Evolutionary conservation across 208 protist genomes (phyloP), one percentile per base, ranked within the genome.

Genomic region (Porcisia deanei): DNA sequence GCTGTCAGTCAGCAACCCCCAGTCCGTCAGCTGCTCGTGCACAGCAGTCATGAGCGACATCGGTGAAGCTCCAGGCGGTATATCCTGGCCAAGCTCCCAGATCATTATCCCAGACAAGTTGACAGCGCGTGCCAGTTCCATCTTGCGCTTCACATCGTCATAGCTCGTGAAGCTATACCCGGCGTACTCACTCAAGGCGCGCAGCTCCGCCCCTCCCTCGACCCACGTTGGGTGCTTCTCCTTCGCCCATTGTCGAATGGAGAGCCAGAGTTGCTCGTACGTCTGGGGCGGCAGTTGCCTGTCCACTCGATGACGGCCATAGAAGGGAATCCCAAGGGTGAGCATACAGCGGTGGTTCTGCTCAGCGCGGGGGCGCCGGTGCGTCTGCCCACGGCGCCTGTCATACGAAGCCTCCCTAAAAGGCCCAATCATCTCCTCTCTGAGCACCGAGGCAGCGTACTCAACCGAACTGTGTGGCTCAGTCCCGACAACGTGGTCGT

Each of bases 81-180:
- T 45, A 58, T 94, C 90, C 74, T 94, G 90, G 8, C 90, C 90
- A 34, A 94, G 69, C 79, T 94, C 90, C 90, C 90, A 94, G 8
- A 94, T 84, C 90, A 94, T 94, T 34, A 94, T 80, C 59, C 90
- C 90, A 2, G 66, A 84, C 64, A 92, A 69, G 69, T 69, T 59
- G 9, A 72, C 60, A 9, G n/a, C n/a, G 57, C 78, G 83, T 3
- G 89, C 87, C 54, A 90, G 65, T n/a, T 67, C 70, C 85, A 91
- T 89, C 80, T 92, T 91, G 22, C 77, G 61, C 59, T 74, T 73
- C 57, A 94, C 77, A 41, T 85, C 83, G 68, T 71, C 54, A 77
- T 86, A 86, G 72, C 83, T 70, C 54, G 69, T 84, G 70, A 81
- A 93, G 72, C 58, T 65, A 68, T 85, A 89, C 37, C 82, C 84